Evolutionary conservation across 257 asterid species (phyloP).

Genomic region (Gentiana straminea): DNA sequence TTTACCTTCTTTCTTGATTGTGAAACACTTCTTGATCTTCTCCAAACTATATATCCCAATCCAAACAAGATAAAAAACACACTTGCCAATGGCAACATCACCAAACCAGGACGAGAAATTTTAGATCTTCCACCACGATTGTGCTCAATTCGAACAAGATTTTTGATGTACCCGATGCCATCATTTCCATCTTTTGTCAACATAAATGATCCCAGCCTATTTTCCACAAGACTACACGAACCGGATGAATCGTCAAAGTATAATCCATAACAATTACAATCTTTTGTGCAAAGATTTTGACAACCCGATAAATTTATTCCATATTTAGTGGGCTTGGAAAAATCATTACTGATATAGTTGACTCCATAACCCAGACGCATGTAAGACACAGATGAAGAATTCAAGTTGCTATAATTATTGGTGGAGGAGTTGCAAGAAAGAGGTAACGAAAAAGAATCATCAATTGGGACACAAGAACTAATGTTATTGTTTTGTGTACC

Average conservation of each 20-base stretch:
- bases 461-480: conserved; percentile 30
- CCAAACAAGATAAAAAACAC: conserved; percentile 18
- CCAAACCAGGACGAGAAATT: conserved; percentile 33
- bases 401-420: conserved; percentile 9
- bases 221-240: conserved; percentile 42
- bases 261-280: conserved; percentile 59
- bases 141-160: conserved; percentile 10
- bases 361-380: conserved; percentile 34
- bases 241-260: conserved; percentile 48
- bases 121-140: conserved; percentile 10
- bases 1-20: conserved; percentile 8
- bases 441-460: conserved; percentile 33
- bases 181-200: conserved; percentile 4
- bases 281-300: conserved; percentile 42
- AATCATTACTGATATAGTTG: conserved; percentile 61
- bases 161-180: conserved; percentile 42
- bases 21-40: conserved; percentile 10
- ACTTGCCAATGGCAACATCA: conserved; percentile 45
- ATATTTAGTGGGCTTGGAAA: conserved; percentile 25
- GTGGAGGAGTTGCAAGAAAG: conserved; percentile 36
- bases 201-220: conserved; percentile 50
- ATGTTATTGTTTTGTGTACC: conserved; percentile 15
- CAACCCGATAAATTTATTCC: conserved; percentile 38
- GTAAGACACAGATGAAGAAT: conserved; percentile 24
- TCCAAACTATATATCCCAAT: conserved; percentile 32